Evolutionary conservation across 1,284 basidiomycete genomes (phyloP).

Genomic region (Entoloma clypeatum): DNA sequence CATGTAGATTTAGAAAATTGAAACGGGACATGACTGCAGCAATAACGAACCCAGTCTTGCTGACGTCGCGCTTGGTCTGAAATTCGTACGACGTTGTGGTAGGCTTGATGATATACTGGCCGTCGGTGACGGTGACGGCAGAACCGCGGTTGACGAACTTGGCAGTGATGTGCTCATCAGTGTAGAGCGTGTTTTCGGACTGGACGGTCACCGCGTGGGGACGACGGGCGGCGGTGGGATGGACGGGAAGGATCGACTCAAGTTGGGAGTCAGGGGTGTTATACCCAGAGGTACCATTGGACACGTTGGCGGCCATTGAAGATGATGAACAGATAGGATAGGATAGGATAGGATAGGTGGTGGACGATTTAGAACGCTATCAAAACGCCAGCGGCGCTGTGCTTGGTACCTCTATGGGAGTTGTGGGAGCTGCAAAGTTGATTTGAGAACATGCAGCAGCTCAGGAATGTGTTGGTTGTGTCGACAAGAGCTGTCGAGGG

Average conservation of each 20-base stretch:
- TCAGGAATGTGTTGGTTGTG: too few species aligned
- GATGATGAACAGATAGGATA: conserved; percentile 20
- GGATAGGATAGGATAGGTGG: conserved; percentile 21
- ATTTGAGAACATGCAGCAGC: conserved; percentile 91
- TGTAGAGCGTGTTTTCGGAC: conserved; percentile 79
- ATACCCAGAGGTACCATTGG: conserved; percentile 54
- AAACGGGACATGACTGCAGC: too few species aligned
- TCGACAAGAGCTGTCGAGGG: too few species aligned
- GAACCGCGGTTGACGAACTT: conserved; percentile 84
- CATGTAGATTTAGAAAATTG: conserved; percentile 9
- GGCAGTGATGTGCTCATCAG: conserved; percentile 78
- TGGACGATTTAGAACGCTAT: conserved; percentile 44
- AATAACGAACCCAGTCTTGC: conserved; percentile 83
- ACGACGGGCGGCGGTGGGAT: conserved; percentile 82
- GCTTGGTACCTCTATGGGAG: conserved; percentile 70
- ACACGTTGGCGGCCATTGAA: conserved; percentile 49
- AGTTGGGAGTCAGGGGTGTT: conserved; percentile 64
- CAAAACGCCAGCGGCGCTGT: conserved; percentile 62
- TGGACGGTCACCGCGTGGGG: conserved; percentile 79
- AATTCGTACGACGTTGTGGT: conserved; percentile 84
- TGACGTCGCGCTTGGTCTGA: conserved; percentile 84
- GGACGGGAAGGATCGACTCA: conserved; percentile 64
- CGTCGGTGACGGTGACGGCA: conserved; percentile 64
- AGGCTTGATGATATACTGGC: conserved; percentile 75
- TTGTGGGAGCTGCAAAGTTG: conserved; percentile 79